Evolutionary conservation across 2,329 filamentous ascomycete species (phyloP).

Genomic region (Endothia cerciana): DNA sequence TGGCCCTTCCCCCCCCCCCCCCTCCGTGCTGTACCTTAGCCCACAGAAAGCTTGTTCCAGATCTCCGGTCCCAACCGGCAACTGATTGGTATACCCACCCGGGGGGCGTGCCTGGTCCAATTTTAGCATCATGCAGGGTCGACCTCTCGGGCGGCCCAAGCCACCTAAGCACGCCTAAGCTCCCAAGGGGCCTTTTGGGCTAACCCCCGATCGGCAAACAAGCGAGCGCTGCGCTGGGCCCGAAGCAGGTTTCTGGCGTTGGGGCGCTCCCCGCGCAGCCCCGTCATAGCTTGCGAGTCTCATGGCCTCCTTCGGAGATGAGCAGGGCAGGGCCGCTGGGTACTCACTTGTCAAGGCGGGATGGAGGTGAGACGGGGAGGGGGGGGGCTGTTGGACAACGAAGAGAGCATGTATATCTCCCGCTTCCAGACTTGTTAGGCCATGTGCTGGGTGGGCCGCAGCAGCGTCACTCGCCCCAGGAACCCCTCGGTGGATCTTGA

Average conservation of each 20-base stretch:
- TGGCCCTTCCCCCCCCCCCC: not conserved
- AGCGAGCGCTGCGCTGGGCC: not conserved
- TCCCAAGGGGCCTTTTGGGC: not conserved
- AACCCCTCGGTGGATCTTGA: too few relatives aligned
- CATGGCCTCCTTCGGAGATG: not conserved
- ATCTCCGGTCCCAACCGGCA: not conserved
- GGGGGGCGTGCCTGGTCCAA: not conserved
- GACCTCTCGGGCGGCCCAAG: slow-evolving; percentile 3
- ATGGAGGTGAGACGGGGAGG: not conserved
- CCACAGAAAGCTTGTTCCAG: not conserved
- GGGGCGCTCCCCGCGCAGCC: not conserved
- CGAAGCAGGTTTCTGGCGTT: slow-evolving; percentile 3
- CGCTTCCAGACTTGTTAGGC: too few relatives aligned
- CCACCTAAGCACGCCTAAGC: not conserved
- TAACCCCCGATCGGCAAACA: slow-evolving; percentile 6
- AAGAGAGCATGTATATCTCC: not conserved
- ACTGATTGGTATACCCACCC: not conserved
- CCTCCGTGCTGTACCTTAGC: not conserved
- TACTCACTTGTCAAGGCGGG: not conserved
- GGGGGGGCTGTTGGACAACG: too few relatives aligned
- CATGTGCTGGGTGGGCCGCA: too few relatives aligned
- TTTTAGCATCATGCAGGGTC: slow-evolving; percentile 19
- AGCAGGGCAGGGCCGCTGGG: not conserved
- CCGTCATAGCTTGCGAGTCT: not conserved
- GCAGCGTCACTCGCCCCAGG: too few relatives aligned